Percentiles rank a stretch among this genome's conserved stretches.
Conservation (phyloP, 495 filamentous ascomycete genomes). For the Trichoderma orchidacearum region DNA sequence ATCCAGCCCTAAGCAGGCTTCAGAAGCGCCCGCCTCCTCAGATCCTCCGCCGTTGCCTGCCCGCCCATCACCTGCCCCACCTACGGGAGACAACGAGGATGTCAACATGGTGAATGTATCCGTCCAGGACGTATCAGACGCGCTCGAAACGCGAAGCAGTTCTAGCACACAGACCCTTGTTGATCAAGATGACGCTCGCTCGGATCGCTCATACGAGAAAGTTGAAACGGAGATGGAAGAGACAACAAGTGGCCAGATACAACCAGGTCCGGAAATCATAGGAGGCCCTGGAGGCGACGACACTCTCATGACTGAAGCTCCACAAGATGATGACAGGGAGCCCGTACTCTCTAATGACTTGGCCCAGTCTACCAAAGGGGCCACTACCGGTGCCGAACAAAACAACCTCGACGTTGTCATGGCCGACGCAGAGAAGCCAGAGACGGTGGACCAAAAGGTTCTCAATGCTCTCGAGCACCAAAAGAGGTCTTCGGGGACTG, state of each 20-base stretch:
- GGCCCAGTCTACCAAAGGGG: not conserved
- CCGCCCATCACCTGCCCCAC: slow-evolving; percentile 14
- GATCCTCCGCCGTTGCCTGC: slow-evolving; percentile 17
- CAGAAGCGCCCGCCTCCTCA: slow-evolving; percentile 9
- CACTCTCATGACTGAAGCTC: not conserved
- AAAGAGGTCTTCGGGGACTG: slow-evolving; percentile 25
- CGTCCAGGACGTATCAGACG: slow-evolving; percentile 10
- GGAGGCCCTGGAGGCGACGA: not conserved
- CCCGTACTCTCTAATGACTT: not conserved
- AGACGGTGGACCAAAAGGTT: slow-evolving; percentile 26
- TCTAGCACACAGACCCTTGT: slow-evolving; percentile 28
- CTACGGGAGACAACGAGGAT: slow-evolving; percentile 3
- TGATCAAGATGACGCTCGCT: slow-evolving; percentile 16
- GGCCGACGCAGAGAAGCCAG: slow-evolving; percentile 9
- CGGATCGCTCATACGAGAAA: not conserved
- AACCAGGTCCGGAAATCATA: not conserved
- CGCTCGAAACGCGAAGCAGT: not conserved
- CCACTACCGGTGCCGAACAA: slow-evolving; percentile 6
- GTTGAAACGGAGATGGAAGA: not conserved
- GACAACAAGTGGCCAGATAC: not conserved
- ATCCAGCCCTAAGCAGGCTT: slow-evolving; percentile 14
- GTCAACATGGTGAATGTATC: slow-evolving; percentile 8
- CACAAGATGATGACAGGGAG: not conserved
- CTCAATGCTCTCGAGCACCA: slow-evolving; percentile 25
- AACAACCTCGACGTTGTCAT: slow-evolving; percentile 9